These are phyloP conservation scores for Tetrahymena malaccensis DNA, from an alignment of 73 alveolate species.

Conservation along the genomic window DNA sequence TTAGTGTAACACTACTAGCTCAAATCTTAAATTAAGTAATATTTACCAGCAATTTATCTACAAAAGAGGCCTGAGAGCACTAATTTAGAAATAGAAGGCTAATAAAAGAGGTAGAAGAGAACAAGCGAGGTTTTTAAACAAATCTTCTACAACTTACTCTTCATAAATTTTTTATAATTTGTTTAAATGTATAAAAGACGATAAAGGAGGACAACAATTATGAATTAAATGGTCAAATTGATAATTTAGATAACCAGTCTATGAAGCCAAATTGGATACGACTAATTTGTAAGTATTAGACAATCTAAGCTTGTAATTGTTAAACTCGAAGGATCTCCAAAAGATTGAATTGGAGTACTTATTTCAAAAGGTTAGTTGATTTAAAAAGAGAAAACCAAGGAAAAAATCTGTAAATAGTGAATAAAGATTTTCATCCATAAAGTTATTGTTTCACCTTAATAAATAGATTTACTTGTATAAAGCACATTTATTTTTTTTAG, in stretches of 20 bases:
- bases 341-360: neutral
- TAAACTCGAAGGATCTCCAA: neutral
- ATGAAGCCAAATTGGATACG: neutral
- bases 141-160: neutral
- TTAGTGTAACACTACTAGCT: neutral
- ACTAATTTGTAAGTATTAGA: neutral
- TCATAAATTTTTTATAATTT: neutral
- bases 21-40: neutral
- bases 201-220: neutral
- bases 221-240: neutral
- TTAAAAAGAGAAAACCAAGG: neutral
- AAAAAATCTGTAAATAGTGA: neutral
- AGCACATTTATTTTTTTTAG: neutral
- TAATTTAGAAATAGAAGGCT: neutral
- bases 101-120: neutral
- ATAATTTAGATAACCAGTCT: neutral
- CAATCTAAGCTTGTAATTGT: neutral
- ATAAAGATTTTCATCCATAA: neutral
- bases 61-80: neutral
- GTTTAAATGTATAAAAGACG: neutral
- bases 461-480: neutral
- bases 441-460: neutral
- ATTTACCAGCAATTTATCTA: neutral
- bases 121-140: neutral
- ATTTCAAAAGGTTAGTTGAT: neutral